Conservation (phyloP, 2,329 filamentous ascomycete species). For the Sclerotinia borealis region DNA sequence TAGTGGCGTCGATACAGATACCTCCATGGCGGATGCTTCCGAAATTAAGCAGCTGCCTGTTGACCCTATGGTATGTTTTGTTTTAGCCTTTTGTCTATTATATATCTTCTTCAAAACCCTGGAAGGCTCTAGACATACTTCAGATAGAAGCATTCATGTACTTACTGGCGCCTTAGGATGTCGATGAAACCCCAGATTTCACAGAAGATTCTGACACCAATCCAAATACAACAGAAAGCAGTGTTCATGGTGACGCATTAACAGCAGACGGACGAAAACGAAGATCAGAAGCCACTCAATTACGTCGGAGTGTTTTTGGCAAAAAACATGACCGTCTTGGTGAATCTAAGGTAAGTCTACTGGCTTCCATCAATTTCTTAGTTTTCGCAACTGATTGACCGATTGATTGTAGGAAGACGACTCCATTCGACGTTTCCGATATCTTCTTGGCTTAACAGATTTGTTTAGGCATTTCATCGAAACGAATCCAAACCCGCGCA, state of each 20-base stretch:
- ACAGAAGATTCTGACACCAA: conserved; percentile 63
- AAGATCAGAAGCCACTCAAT: conserved; percentile 78
- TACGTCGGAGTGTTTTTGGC: conserved; percentile 87
- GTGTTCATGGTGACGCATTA: conserved; percentile 68
- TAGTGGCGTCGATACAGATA: conserved; percentile 43
- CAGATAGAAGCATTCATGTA: neutral
- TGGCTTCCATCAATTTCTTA: neutral
- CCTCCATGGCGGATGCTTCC: conserved; percentile 57
- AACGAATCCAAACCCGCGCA: conserved; percentile 89
- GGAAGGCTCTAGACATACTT: neutral
- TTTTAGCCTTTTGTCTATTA: neutral
- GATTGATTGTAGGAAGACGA: conserved; percentile 70
- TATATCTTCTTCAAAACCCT: neutral
- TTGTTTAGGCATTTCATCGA: conserved; percentile 99
- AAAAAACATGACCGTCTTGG: conserved; percentile 91
- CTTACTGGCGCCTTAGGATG: conserved; percentile 40
- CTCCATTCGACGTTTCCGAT: conserved; percentile 87
- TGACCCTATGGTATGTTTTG: conserved; percentile 32
- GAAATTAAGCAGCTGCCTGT: conserved; percentile 31
- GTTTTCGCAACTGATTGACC: neutral
- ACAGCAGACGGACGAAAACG: conserved; percentile 72
- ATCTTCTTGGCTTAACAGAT: conserved; percentile 89
- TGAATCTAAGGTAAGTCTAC: conserved; percentile 70
- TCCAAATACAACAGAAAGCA: conserved; percentile 70
- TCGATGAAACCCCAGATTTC: conserved; percentile 61